A percentile compares a stretch with the other conserved stretches of the same genome.
These are phyloP conservation scores for Populus davidiana DNA, from an alignment of 345 rosid genomes.

Conservation along the genomic window DNA sequence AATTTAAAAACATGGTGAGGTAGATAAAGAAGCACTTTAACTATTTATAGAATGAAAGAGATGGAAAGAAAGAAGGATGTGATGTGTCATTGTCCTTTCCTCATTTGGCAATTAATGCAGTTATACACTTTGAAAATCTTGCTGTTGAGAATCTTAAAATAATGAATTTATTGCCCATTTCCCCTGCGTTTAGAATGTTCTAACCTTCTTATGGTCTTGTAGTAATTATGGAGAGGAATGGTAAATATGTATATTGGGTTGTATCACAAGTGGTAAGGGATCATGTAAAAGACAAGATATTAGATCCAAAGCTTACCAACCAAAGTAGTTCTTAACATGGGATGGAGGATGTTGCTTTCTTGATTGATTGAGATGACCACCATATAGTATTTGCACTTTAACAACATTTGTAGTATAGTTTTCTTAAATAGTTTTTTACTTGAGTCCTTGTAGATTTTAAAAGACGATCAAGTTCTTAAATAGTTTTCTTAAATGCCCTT, in stretches of 20 bases:
- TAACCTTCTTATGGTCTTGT: too few species aligned
- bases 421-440: too few species aligned
- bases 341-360: neutral
- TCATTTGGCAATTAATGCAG: neutral
- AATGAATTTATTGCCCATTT: neutral
- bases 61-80: neutral
- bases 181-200: neutral
- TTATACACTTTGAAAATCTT: neutral
- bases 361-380: neutral
- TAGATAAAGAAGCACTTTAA: neutral
- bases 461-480: neutral
- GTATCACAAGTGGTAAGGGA: neutral
- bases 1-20: conserved; percentile 1
- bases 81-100: neutral
- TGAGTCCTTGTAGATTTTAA: neutral
- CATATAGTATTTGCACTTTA: neutral
- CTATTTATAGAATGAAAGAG: neutral
- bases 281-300: neutral
- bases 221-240: neutral
- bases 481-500: neutral
- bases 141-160: neutral
- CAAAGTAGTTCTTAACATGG: neutral
- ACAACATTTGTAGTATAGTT: neutral
- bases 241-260: neutral
- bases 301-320: neutral